These are phyloP conservation scores for Penicillium sclerotigenum DNA, from an alignment of 2,329 filamentous ascomycete genomes.

Conservation along the genomic window DNA sequence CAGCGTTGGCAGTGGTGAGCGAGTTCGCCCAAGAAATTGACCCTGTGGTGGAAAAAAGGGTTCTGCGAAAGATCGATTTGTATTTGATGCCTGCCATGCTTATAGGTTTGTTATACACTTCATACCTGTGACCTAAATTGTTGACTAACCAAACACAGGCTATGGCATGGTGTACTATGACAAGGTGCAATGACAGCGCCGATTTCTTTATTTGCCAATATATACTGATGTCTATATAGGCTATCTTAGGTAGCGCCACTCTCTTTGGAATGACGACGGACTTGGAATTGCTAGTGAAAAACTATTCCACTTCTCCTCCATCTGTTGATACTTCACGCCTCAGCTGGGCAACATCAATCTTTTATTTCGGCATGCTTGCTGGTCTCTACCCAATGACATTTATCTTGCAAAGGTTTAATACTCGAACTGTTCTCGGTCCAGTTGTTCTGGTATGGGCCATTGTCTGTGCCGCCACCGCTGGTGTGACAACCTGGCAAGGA, in stretches of 20 bases:
- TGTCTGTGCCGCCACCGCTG: slow-evolving; percentile 66
- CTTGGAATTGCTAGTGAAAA: slow-evolving; percentile 56
- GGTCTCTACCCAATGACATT: slow-evolving; percentile 73
- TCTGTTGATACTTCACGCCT: slow-evolving; percentile 65
- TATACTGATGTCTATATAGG: slow-evolving; percentile 39
- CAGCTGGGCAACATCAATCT: slow-evolving; percentile 73
- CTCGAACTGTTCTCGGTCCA: slow-evolving; percentile 62
- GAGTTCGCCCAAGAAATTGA: slow-evolving; percentile 51
- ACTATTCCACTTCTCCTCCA: slow-evolving; percentile 52
- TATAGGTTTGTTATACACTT: slow-evolving; percentile 39
- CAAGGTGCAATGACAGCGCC: slow-evolving; percentile 47
- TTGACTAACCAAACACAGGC: slow-evolving; percentile 19
- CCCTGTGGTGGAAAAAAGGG: slow-evolving; percentile 52
- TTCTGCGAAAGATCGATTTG: slow-evolving; percentile 64
- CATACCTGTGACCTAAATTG: not conserved
- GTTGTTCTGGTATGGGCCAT: slow-evolving; percentile 59
- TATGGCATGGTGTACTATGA: slow-evolving; percentile 70
- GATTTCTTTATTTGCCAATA: not conserved
- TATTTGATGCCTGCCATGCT: slow-evolving; percentile 68
- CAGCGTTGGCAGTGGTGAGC: slow-evolving; percentile 59
- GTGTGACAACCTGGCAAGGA: slow-evolving; percentile 61
- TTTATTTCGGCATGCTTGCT: slow-evolving; percentile 76
- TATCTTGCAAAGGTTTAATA: slow-evolving; percentile 64
- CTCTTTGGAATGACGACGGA: slow-evolving; percentile 75
- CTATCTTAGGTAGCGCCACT: slow-evolving; percentile 68